Base-by-base conservation (phyloP, 2,329 filamentous ascomycete genomes). In the Phyllosticta ampelicida region DNA sequence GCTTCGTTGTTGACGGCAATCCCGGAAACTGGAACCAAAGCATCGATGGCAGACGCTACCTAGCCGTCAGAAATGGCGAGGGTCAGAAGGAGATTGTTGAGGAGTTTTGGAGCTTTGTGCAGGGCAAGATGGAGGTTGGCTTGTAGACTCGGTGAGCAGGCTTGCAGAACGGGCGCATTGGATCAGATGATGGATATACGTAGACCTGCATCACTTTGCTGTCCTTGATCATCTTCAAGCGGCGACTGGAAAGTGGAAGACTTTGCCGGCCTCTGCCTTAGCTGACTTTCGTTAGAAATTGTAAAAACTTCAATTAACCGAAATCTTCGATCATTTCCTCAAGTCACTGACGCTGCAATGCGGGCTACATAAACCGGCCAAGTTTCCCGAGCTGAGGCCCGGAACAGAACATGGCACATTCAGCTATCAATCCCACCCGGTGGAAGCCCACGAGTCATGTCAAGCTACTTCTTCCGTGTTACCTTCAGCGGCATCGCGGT, bases 1-100 rank as follows among this genome's bases (percentile, higher is more conserved):
- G 88, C 0, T 75, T 82, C 55, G 82, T 92, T 76, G 86, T 80
- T 8, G 80, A 86, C 67, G 86, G 84, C 4, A 90, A 91, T 68
- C 84, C 86, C 0, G 87, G 86, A 0, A 80, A 81, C 58, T 91
- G 87, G 87, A 68, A 80, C 51, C 75, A 79, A 5, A 71, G 66
- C 53, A 69, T 85, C 6, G 82, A 84, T 64, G 80, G 77, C 61
- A 74, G 82, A 65, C 74, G 77, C 62, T 85, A 84, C 68, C 63
- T 80, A 62, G 77, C 75, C 54, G 73, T 78, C 1, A 67, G 77
- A 60, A 70, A 66, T 1, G 77, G 74, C 0, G 68, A 75, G 58
- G 75, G 75, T 2, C 73, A 78, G 65, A 73, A 71, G 62, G 69
- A 68, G 61, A 62, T 79, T 49, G 70, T 78, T 3, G 74, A 78